Conservation (phyloP, 1,139 yeast genomes). For the Saccharomyces hybrid region DNA sequence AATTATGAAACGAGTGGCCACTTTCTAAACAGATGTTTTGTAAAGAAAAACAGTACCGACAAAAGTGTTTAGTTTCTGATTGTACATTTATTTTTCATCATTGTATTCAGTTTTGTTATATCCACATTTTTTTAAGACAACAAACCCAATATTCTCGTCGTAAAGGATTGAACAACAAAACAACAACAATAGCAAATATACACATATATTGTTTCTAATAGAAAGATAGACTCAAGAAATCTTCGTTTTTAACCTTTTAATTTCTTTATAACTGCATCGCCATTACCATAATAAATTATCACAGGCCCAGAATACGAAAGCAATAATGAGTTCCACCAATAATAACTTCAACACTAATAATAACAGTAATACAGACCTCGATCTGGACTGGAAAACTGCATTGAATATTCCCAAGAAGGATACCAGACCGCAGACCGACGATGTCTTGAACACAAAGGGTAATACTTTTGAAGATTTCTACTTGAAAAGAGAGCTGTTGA, state of each 20-base stretch:
- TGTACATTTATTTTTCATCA: background rate
- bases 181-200: background rate
- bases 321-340: background rate
- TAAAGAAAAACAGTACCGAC: background rate
- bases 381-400: slow-evolving; percentile 55
- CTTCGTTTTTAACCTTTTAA: background rate
- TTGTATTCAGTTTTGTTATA: background rate
- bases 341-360: background rate
- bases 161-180: background rate
- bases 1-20: background rate
- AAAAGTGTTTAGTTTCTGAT: background rate
- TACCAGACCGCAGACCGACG: slow-evolving; percentile 92
- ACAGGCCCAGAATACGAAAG: background rate
- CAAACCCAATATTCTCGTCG: background rate
- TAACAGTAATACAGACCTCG: slow-evolving; percentile 8
- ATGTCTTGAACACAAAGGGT: slow-evolving; percentile 88
- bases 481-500: slow-evolving; percentile 82
- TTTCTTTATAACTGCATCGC: background rate
- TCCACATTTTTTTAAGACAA: background rate
- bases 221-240: background rate
- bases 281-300: background rate
- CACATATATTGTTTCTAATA: background rate
- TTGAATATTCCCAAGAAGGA: slow-evolving; percentile 78
- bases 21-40: background rate
- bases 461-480: slow-evolving; percentile 87